Percentiles rank a stretch among this genome's conserved stretches.
Conservation (phyloP, 768 basidiomycete genomes). For the Termitomyces sp. region DNA sequence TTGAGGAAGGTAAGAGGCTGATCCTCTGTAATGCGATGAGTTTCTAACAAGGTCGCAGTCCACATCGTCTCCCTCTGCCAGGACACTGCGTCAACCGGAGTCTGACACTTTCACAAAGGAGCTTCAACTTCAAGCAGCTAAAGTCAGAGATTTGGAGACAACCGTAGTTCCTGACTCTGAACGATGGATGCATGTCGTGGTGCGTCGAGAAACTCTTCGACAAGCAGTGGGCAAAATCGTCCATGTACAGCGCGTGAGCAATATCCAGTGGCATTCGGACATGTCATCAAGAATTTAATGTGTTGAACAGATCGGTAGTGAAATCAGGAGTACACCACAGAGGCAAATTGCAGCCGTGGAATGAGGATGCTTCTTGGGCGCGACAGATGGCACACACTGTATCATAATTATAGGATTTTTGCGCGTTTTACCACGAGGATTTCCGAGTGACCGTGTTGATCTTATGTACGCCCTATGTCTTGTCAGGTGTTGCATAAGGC, state of each 20-base stretch:
- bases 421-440: background rate
- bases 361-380: background rate
- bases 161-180: slow-evolving; percentile 9
- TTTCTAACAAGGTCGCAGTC: slow-evolving; percentile 13
- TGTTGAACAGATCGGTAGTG: background rate
- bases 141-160: slow-evolving; percentile 8
- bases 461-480: background rate
- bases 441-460: background rate
- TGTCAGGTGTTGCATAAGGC: background rate
- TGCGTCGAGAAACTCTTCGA: slow-evolving; percentile 23
- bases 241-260: slow-evolving; percentile 17
- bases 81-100: background rate
- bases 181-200: slow-evolving; percentile 28
- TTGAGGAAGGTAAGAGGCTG: slow-evolving; percentile 20
- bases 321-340: slow-evolving; percentile 1
- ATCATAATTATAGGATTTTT: background rate
- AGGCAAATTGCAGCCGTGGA: background rate
- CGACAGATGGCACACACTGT: background rate
- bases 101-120: slow-evolving; percentile 7
- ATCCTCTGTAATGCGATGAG: background rate
- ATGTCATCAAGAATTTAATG: background rate
- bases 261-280: background rate
- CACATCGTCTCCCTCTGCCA: slow-evolving; percentile 20
- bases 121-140: slow-evolving; percentile 10
- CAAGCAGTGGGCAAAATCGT: slow-evolving; percentile 26